Percentiles rank a stretch among this genome's conserved stretches.
Conservation (phyloP, 2,329 filamentous ascomycete species). For the Fusarium sp. region DNA sequence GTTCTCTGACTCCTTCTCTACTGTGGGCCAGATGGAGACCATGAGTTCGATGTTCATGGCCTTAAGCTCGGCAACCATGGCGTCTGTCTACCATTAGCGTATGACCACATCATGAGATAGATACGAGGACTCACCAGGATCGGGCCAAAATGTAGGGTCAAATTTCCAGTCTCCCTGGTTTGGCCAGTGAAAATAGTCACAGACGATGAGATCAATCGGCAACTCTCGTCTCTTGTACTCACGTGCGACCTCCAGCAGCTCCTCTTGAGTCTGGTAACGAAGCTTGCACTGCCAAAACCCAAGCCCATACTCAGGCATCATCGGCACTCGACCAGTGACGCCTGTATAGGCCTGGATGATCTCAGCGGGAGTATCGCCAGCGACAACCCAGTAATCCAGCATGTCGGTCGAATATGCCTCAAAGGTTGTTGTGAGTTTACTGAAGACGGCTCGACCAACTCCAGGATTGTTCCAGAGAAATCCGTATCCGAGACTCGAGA, state of each 20-base stretch:
- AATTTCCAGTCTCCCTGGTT: constrained; percentile 76
- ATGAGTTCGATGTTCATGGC: constrained; percentile 72
- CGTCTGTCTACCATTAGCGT: constrained; percentile 50
- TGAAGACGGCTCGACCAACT: constrained; percentile 70
- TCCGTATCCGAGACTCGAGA: constrained; percentile 71
- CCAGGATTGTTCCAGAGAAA: constrained; percentile 75
- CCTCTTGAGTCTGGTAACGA: constrained; percentile 74
- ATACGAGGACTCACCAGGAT: constrained; percentile 59
- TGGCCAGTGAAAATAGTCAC: constrained; percentile 77
- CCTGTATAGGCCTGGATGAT: constrained; percentile 68
- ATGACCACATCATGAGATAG: rapidly evolving
- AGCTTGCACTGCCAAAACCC: constrained; percentile 78
- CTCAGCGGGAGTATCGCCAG: constrained; percentile 64
- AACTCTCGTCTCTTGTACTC: constrained; percentile 67
- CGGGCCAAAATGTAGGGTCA: constrained; percentile 72
- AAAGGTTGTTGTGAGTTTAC: constrained; percentile 70
- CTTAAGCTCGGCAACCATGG: constrained; percentile 72
- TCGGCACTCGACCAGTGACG: constrained; percentile 69
- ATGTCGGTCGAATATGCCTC: constrained; percentile 68
- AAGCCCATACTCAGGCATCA: constrained; percentile 77
- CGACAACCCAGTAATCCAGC: constrained; percentile 74
- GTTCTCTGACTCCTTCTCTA: constrained; percentile 69
- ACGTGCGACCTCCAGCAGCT: constrained; percentile 68
- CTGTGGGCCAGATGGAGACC: constrained; percentile 77
- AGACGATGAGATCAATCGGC: constrained; percentile 73